Evolutionary conservation across 2,329 filamentous ascomycete species (phyloP), one percentile per base, ranked within the genome.

Genomic region (Zasmidium citrigriseum): DNA sequence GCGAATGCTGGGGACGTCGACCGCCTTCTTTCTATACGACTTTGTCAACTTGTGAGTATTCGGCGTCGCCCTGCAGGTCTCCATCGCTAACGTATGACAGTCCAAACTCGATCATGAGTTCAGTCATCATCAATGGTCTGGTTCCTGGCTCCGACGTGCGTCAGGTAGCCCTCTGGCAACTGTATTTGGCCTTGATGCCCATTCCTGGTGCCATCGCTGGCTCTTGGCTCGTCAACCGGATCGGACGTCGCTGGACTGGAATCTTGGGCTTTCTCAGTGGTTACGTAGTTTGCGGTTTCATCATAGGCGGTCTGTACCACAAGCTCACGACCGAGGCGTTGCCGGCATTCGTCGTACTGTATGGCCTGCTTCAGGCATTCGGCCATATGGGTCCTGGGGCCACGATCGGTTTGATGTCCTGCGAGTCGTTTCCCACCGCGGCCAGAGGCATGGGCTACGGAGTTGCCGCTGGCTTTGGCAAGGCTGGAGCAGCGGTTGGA

Each of bases 401-500:
- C 44, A 82, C 80, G 70, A 73, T 83, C 3, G 80, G 80, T 0
- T 70, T 83, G 2, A 66, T 83, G 4, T 81, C 78, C 0, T 81
- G 78, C 0, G 82, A 83, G 65, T 75, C 77, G 1, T 83, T 81
- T 59, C 77, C 81, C 0, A 83, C 81, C 1, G 78, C 78, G n/a
- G 78, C 82, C 1, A 72, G 81, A 10, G 81, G 81, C 0, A 80
- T 77, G 9, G 80, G 78, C 46, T 82, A 82, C 53, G 81, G 80
- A 0, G 64, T 83, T n/a, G 78, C 77, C 1, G 80, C 81, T 0
- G 82, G 80, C 0, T 64, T 83, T 24, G 81, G 81, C 1, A 83
- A 83, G 60, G 74, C 79, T 0, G 81, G 81, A 0, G 81, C 80
- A 0, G 81, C 81, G 0, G 64, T 83, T 3, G 81, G 81, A 0